Conservation (phyloP, 2,329 filamentous ascomycete species). For the Parascedosporium putredinis region DNA sequence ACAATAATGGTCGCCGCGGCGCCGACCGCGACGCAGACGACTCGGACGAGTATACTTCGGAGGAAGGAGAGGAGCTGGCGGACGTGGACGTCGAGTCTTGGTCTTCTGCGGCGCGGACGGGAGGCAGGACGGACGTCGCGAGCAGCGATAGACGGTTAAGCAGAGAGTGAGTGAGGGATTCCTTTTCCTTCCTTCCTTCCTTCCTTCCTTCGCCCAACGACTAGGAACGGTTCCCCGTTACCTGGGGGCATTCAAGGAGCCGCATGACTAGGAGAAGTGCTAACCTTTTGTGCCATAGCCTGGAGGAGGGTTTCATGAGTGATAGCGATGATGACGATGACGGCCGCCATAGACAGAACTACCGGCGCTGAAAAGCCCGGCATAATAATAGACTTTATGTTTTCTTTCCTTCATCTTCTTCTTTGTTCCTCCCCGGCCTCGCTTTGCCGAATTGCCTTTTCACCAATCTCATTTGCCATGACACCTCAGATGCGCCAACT, state of each 20-base stretch:
- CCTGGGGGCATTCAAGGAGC: too few relatives aligned
- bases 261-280: too few relatives aligned
- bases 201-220: slow-evolving; percentile 11
- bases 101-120: slow-evolving; percentile 31
- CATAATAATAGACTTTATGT: not conserved
- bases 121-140: slow-evolving; percentile 25
- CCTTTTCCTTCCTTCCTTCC: not conserved
- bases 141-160: slow-evolving; percentile 56
- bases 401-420: not conserved
- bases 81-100: slow-evolving; percentile 35
- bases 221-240: too few relatives aligned
- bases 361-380: not conserved
- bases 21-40: too few relatives aligned
- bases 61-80: slow-evolving; percentile 61
- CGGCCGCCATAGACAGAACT: not conserved
- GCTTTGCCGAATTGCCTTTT: too few relatives aligned
- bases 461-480: too few relatives aligned
- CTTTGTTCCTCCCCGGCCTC: too few relatives aligned
- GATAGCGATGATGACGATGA: slow-evolving; percentile 29
- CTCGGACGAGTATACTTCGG: slow-evolving; percentile 49
- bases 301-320: slow-evolving; percentile 48
- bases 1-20: too few relatives aligned
- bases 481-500: too few relatives aligned
- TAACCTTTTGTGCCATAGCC: slow-evolving; percentile 18
- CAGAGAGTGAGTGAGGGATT: slow-evolving; percentile 48